These are phyloP conservation scores for Vitis hybrid DNA, from an alignment of 177 flowering plant species.

Conservation along the genomic window DNA sequence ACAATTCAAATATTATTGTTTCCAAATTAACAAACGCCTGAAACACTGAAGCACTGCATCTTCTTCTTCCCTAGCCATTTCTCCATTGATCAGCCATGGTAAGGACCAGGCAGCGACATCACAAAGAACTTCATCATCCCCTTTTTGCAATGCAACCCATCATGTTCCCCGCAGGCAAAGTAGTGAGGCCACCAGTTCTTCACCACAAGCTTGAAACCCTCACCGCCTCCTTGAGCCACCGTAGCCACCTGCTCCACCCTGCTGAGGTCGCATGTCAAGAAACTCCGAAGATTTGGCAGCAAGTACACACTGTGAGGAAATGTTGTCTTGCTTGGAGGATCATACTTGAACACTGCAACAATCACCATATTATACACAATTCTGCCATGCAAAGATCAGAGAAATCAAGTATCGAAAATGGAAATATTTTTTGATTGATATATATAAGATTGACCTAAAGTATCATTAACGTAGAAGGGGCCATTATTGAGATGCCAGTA, in stretches of 20 bases:
- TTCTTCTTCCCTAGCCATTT: neutral
- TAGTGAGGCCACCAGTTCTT: slow-evolving; percentile 34
- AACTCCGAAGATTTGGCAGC: slow-evolving; percentile 39
- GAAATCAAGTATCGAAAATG: no score
- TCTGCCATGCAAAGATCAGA: no score
- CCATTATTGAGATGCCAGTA: no score
- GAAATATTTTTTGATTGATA: no score
- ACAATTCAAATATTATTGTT: no score
- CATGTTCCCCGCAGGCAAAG: slow-evolving; percentile 44
- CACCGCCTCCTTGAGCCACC: slow-evolving; percentile 31
- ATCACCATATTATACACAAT: no score
- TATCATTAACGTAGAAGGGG: no score
- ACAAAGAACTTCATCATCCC: slow-evolving; percentile 50
- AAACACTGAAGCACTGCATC: slow-evolving; percentile 6
- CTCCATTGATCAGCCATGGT: neutral
- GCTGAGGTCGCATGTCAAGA: slow-evolving; percentile 34
- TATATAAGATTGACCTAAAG: no score
- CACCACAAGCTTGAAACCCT: slow-evolving; percentile 39
- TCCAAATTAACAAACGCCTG: neutral
- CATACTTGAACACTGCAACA: slow-evolving; percentile 28
- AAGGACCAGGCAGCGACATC: slow-evolving; percentile 23
- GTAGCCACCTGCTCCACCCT: slow-evolving; percentile 33
- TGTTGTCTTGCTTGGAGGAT: slow-evolving; percentile 28
- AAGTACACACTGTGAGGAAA: slow-evolving; percentile 46
- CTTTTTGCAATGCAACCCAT: slow-evolving; percentile 39